Evolutionary conservation across 108 stramenopile genomes (phyloP).

Genomic region (Cyclotella baltica): DNA sequence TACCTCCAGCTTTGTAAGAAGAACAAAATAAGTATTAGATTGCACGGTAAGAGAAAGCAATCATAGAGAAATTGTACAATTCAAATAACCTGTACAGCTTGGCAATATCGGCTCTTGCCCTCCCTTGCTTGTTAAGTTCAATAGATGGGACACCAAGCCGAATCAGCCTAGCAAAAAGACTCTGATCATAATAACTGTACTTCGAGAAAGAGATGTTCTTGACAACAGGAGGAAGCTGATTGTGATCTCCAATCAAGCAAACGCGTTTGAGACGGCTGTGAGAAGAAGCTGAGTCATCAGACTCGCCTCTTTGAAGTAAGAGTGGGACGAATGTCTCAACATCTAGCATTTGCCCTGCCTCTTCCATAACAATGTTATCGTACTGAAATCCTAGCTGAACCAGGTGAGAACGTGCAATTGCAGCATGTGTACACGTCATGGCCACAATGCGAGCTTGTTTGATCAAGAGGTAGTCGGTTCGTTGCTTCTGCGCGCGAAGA

Average conservation of each 20-base stretch:
- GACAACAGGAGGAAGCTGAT: constrained; percentile 98
- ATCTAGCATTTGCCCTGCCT: constrained; percentile 97
- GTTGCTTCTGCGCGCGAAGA: constrained; percentile 90
- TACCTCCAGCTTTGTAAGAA: constrained; percentile 77
- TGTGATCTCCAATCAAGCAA: constrained; percentile 96
- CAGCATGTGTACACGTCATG: constrained; percentile 99
- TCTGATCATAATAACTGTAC: constrained; percentile 93
- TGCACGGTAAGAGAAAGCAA: neutral
- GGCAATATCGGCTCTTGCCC: constrained; percentile 93
- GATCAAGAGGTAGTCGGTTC: constrained; percentile 94
- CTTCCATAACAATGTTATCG: constrained; percentile 98
- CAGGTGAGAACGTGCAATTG: constrained; percentile 90
- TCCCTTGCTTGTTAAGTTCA: constrained; percentile 93
- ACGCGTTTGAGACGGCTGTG: constrained; percentile 92
- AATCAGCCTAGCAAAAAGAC: constrained; percentile 93
- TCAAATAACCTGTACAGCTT: constrained; percentile 74
- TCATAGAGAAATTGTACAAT: neutral
- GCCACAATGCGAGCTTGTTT: constrained; percentile 97
- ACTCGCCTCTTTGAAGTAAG: constrained; percentile 87
- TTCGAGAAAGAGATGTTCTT: constrained; percentile 86
- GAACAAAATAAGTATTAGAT: constrained; percentile 9
- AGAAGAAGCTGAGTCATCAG: constrained; percentile 65
- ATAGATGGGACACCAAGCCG: constrained; percentile 87
- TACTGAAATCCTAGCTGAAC: constrained; percentile 95
- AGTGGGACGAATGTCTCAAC: constrained; percentile 96